These are phyloP conservation scores for Pisolithus tinctorius DNA, from an alignment of 768 basidiomycete species.

Conservation along the genomic window DNA sequence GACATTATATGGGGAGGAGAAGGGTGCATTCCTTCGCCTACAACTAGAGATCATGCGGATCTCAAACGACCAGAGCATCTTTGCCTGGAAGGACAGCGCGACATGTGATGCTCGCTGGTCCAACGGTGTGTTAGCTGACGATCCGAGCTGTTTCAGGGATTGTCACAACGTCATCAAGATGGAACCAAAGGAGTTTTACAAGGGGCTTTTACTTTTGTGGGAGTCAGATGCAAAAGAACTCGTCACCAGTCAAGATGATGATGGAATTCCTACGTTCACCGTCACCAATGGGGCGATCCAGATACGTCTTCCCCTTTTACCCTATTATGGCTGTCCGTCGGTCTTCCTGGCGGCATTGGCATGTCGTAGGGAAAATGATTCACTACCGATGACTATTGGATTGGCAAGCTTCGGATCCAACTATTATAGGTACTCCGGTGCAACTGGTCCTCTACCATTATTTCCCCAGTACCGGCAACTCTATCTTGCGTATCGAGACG, in stretches of 20 bases:
- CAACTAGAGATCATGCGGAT: slow-evolving; percentile 2
- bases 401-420: background rate
- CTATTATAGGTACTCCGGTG: background rate
- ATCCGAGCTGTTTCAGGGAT: background rate
- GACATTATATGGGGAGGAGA: slow-evolving; percentile 12
- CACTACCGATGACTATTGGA: background rate
- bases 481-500: background rate
- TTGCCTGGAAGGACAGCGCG: slow-evolving; percentile 1
- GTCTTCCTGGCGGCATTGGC: background rate
- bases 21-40: background rate
- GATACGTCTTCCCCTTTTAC: background rate
- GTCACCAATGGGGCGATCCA: background rate
- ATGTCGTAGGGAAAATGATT: background rate
- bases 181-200: background rate
- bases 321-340: background rate
- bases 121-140: background rate
- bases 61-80: slow-evolving; percentile 1
- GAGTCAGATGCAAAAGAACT: background rate
- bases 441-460: background rate
- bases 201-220: background rate
- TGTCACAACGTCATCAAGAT: background rate
- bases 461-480: background rate
- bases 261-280: background rate
- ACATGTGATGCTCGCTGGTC: background rate
- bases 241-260: background rate